Percentiles rank a stretch among this genome's conserved stretches.
Conservation (phyloP, 257 asterid species). For the Solanum microdontum region DNA sequence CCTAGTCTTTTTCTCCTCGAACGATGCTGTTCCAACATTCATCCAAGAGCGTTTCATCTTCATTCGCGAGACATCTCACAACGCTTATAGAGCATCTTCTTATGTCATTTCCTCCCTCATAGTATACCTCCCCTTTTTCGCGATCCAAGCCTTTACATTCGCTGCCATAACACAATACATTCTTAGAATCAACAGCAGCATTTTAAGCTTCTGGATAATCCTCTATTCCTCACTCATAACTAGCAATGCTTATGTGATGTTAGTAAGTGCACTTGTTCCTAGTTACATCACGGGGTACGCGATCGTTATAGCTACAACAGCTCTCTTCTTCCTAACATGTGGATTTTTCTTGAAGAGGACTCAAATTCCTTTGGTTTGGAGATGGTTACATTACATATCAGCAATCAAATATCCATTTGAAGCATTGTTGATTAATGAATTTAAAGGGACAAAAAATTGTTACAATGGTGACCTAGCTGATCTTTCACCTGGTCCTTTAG, state of each 20-base stretch:
- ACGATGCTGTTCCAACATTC: constrained; percentile 85
- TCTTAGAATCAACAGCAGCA: constrained; percentile 32
- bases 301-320: constrained; percentile 82
- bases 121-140: constrained; percentile 80
- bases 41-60: constrained; percentile 82
- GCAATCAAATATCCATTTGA: constrained; percentile 91
- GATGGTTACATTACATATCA: constrained; percentile 76
- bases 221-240: constrained; percentile 30
- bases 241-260: too few species aligned
- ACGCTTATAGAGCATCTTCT: constrained; percentile 70
- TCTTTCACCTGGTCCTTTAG: constrained; percentile 76
- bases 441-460: constrained; percentile 43
- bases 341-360: constrained; percentile 79
- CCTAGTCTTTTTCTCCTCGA: constrained; percentile 73
- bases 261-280: constrained; percentile 75
- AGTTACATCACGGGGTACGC: constrained; percentile 87
- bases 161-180: constrained; percentile 48
- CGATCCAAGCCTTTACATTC: constrained; percentile 71
- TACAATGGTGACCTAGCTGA: constrained; percentile 38
- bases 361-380: constrained; percentile 56
- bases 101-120: constrained; percentile 76
- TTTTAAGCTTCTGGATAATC: constrained; percentile 56
- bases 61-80: constrained; percentile 83
- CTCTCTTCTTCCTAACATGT: constrained; percentile 78
- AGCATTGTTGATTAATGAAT: constrained; percentile 68